Conservation (phyloP, 2,329 filamentous ascomycete genomes). For the Botryotinia globosa region DNA sequence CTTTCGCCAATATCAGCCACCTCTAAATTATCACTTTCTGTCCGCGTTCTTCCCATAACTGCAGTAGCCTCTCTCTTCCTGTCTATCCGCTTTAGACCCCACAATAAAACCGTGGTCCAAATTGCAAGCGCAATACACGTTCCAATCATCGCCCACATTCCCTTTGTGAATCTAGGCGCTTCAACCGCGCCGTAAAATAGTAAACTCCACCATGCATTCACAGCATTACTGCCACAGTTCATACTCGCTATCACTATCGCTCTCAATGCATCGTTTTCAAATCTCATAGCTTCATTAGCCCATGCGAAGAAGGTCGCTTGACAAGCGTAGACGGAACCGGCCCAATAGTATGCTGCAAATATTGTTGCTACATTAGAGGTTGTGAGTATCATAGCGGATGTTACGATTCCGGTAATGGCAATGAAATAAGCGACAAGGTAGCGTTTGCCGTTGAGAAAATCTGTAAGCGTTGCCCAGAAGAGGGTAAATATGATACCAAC, state of each 20-base stretch:
- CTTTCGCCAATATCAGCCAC: neutral
- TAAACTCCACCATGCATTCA: constrained; percentile 73
- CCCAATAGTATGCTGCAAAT: constrained; percentile 70
- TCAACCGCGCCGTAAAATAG: constrained; percentile 66
- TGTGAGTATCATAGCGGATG: constrained; percentile 58
- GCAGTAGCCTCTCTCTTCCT: constrained; percentile 25
- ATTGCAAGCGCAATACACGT: constrained; percentile 56
- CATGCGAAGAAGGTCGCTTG: constrained; percentile 74
- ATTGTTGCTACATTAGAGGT: constrained; percentile 45
- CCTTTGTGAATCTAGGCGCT: constrained; percentile 54
- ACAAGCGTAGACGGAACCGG: constrained; percentile 67
- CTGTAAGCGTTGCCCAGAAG: constrained; percentile 68
- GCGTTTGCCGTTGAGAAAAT: constrained; percentile 60
- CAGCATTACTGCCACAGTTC: constrained; percentile 65
- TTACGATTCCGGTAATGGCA: constrained; percentile 59
- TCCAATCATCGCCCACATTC: constrained; percentile 74
- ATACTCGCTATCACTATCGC: constrained; percentile 69
- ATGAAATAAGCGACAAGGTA: constrained; percentile 68
- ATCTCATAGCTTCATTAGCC: constrained; percentile 65
- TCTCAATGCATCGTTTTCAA: constrained; percentile 60
- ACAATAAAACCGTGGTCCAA: constrained; percentile 57
- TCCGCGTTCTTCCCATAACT: neutral
- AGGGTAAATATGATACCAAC: constrained; percentile 54
- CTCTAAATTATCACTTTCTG: neutral
- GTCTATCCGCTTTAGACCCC: constrained; percentile 44